Evolutionary conservation across 2,329 filamentous ascomycete genomes (phyloP), one percentile per base, ranked within the genome.

Genomic region (Pseudogymnoascus sp.): DNA sequence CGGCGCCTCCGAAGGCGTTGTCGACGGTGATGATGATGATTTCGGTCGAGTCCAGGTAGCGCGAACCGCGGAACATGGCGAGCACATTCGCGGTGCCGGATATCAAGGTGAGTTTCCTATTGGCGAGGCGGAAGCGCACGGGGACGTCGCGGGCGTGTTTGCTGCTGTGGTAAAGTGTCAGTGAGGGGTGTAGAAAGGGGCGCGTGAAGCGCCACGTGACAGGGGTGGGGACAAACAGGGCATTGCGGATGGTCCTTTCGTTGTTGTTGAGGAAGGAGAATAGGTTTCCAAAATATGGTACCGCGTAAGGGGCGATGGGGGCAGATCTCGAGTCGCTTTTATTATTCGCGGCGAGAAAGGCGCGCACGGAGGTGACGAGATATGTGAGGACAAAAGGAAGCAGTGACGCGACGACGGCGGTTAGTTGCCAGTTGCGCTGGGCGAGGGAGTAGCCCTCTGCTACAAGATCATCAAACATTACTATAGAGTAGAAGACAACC

Each of bases 201-300:
- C 47, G 19, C 47, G 47, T 56, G 47, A 56, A 26, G 24, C 26
- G n/a, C 10, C 47, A 19, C 47, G 47, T 56, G 47, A 56, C 29
- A 33, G 2, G n/a, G 26, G 6, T 2, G 16, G 5, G 19, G 5
- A 59, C 33, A 40, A 11, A 67, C 67, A 68, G 56, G 7, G 67
- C 50, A 10, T 59, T 56, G n/a, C 21, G 35, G 4, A 70, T 13
- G 16, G 65, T 64, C 13, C 31, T 33, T 37, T 65, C 61, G 3
- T 63, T 68, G 31, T 69, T 60, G 8, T 65, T 63, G 5, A 63
- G 65, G 33, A 70, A 70, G 2, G 62, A 14, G 10, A 67, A 19
- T 4, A 69, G 31, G 24, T 70, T 68, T 4, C 67, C 68, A 11
- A 69, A 53, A 5, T 64, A 47, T 11, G 68, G 68, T 13, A 67